Evolutionary conservation across 2,329 filamentous ascomycete species (phyloP).

Genomic region (Neoarthrinium moseri): DNA sequence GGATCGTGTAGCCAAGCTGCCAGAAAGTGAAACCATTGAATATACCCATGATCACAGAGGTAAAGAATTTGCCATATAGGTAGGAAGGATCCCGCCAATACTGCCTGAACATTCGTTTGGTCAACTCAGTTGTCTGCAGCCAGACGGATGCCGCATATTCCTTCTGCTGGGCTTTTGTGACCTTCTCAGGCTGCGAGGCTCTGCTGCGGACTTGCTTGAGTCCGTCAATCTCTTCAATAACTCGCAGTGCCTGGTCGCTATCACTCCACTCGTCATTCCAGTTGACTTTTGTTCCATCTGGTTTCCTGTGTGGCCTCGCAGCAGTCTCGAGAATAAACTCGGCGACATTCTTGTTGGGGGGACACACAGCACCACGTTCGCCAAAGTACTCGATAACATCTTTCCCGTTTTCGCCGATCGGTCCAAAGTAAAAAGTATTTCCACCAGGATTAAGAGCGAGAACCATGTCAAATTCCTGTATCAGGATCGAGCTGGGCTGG

Average conservation of each 20-base stretch:
- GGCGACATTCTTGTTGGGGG: conserved; percentile 48
- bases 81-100: conserved; percentile 90
- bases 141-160: conserved; percentile 80
- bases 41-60: conserved; percentile 32
- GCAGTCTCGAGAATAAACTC: conserved; percentile 57
- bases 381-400: conserved; percentile 52
- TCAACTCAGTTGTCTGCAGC: conserved; percentile 66
- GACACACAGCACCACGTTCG: conserved; percentile 44
- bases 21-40: conserved; percentile 32
- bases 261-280: conserved; percentile 59
- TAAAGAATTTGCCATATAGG: conserved; percentile 77
- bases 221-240: conserved; percentile 63
- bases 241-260: conserved; percentile 51
- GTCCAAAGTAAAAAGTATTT: conserved; percentile 52
- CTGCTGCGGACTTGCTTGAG: conserved; percentile 42
- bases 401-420: conserved; percentile 47
- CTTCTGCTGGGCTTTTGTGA: conserved; percentile 58
- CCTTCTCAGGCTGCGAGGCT: conserved; percentile 11
- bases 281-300: conserved; percentile 45
- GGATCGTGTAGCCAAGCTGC: conserved; percentile 61
- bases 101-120: conserved; percentile 78
- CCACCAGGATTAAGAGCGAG: conserved; percentile 53
- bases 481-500: conserved; percentile 55
- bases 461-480: conserved; percentile 56
- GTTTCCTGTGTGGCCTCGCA: conserved; percentile 45